phyloP scores from a whole-genome alignment of 257 asterid species.

The Rhazya stricta region DNA sequence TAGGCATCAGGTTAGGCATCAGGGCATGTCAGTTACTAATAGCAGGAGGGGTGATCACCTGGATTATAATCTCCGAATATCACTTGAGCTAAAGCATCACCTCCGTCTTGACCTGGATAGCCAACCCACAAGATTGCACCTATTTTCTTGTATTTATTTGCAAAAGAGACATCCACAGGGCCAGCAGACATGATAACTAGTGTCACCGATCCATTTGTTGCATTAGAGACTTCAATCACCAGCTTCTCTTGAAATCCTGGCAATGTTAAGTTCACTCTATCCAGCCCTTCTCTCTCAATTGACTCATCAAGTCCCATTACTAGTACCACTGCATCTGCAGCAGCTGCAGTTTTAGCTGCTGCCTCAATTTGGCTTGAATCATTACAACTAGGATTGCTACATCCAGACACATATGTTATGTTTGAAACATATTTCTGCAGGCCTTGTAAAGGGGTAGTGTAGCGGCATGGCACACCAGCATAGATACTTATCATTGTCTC shows the following conservation, averaged over 20 bases:
- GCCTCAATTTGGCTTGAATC: conserved; percentile 15
- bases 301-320: conserved; percentile 27
- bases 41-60: conserved; percentile 11
- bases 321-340: conserved; percentile 19
- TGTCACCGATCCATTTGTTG: conserved; percentile 19
- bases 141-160: conserved; percentile 9
- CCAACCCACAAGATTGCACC: conserved; percentile 33
- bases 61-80: conserved; percentile 30
- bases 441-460: conserved; percentile 28
- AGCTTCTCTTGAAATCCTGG: conserved; percentile 31
- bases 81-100: conserved; percentile 28
- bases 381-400: conserved; percentile 13
- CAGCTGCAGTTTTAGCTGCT: conserved; percentile 24
- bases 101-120: conserved; percentile 32
- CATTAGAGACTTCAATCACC: conserved; percentile 19
- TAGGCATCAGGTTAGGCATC: too few relatives aligned
- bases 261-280: conserved; percentile 24
- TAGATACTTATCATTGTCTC: conserved; percentile 27
- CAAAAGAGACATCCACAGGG: conserved; percentile 25
- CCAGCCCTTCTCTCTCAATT: conserved; percentile 25
- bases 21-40: too few relatives aligned
- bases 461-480: conserved; percentile 27
- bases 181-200: conserved; percentile 29
- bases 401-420: conserved; percentile 21
- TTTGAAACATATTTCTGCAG: conserved; percentile 8